Percentiles rank a stretch among this genome's conserved stretches.
Evolutionary conservation across 2,329 filamentous ascomycete species (phyloP).

Genomic region (Paraphoma sp.): DNA sequence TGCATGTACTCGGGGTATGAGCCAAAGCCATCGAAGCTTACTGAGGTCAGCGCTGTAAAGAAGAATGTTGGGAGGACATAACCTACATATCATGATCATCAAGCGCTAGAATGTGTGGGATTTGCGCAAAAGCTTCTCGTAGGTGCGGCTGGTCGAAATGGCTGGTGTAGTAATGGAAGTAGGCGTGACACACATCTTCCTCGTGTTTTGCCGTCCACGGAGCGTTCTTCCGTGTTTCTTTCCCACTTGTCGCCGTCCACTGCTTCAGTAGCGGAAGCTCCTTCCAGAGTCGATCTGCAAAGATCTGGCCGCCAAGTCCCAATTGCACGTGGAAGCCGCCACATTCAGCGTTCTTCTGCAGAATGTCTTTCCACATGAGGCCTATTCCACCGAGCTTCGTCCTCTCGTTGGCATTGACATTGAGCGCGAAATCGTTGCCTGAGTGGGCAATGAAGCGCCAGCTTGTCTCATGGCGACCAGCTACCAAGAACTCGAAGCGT

Average conservation of each 20-base stretch:
- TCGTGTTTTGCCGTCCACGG: constrained; percentile 94
- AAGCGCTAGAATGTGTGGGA: constrained; percentile 89
- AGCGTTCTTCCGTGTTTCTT: constrained; percentile 88
- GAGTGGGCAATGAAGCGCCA: constrained; percentile 98
- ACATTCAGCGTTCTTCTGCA: constrained; percentile 96
- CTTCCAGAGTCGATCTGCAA: constrained; percentile 94
- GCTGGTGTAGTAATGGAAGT: constrained; percentile 98
- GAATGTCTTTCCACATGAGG: constrained; percentile 98
- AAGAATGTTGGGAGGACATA: background rate
- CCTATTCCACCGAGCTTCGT: constrained; percentile 85
- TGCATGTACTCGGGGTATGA: constrained; percentile 99
- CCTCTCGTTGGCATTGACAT: constrained; percentile 85
- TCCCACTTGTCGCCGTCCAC: constrained; percentile 91
- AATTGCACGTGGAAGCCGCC: constrained; percentile 95
- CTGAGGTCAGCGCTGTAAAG: constrained; percentile 9
- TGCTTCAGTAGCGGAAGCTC: constrained; percentile 93
- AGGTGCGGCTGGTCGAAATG: constrained; percentile 97
- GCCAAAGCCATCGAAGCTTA: constrained; percentile 92
- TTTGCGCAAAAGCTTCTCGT: constrained; percentile 94
- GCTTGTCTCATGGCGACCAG: constrained; percentile 84
- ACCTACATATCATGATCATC: constrained; percentile 98
- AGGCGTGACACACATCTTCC: constrained; percentile 93
- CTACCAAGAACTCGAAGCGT: constrained; percentile 96
- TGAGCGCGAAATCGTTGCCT: constrained; percentile 91
- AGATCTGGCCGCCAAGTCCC: constrained; percentile 92